A percentile compares a stretch with the other conserved stretches of the same genome.
Evolutionary conservation across 2,329 filamentous ascomycete species (phyloP).

Genomic region (Verticillium klebahnii): DNA sequence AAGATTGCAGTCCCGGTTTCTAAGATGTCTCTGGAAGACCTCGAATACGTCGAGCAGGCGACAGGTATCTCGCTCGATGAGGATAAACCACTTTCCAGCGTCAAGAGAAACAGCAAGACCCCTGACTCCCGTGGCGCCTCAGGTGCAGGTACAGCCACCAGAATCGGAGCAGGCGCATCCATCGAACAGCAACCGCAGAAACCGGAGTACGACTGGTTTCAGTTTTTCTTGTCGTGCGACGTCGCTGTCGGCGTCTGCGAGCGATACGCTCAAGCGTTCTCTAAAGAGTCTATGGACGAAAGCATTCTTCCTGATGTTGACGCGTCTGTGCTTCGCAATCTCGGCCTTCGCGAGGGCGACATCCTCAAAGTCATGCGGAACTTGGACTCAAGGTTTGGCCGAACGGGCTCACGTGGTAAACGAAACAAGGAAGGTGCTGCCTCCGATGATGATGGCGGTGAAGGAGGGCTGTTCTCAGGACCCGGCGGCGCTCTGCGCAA

Average conservation of each 20-base stretch:
- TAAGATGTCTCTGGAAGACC: constrained; percentile 93
- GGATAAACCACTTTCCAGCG: constrained; percentile 86
- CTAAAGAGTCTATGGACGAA: constrained; percentile 92
- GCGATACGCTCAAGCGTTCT: constrained; percentile 85
- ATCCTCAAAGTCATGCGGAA: constrained; percentile 92
- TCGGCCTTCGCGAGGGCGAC: constrained; percentile 94
- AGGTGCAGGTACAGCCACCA: constrained; percentile 15
- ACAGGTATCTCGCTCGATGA: constrained; percentile 91
- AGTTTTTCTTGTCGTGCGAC: constrained; percentile 92
- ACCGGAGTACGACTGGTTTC: constrained; percentile 94
- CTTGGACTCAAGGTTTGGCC: constrained; percentile 74
- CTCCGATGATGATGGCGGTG: constrained; percentile 54
- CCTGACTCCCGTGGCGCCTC: constrained; percentile 11
- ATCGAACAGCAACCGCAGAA: constrained; percentile 53
- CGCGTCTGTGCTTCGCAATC: constrained; percentile 71
- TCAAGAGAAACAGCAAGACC: constrained; percentile 52
- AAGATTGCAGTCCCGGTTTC: constrained; percentile 94
- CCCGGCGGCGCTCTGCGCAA: constrained; percentile 88
- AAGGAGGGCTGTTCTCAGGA: constrained; percentile 78
- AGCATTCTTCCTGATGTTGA: constrained; percentile 88
- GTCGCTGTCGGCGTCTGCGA: constrained; percentile 92
- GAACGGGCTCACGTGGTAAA: constrained; percentile 41
- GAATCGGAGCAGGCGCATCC: constrained; percentile 50
- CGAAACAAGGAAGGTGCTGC: constrained; percentile 52
- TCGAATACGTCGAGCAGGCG: constrained; percentile 86